These are phyloP conservation scores for Cladophialophora exuberans DNA, from an alignment of 2,329 filamentous ascomycete species.

Conservation along the genomic window DNA sequence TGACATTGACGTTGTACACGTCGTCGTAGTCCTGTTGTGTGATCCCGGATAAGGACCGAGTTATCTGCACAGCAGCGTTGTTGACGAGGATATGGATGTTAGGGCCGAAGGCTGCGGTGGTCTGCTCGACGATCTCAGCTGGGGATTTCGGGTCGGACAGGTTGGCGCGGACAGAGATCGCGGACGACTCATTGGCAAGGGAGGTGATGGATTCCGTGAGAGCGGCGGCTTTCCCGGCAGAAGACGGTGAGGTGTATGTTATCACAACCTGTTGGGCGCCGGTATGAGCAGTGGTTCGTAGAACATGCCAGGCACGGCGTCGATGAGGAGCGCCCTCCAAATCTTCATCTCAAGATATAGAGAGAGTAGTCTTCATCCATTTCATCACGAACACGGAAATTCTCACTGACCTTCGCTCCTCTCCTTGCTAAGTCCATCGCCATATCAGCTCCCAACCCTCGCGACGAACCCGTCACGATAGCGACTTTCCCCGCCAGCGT, in stretches of 20 bases:
- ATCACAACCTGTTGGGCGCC: slow-evolving; percentile 42
- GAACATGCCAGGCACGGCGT: not conserved
- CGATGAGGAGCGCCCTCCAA: not conserved
- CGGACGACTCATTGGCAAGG: slow-evolving; percentile 41
- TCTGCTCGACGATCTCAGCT: slow-evolving; percentile 26
- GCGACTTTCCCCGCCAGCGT: slow-evolving; percentile 36
- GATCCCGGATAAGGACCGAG: slow-evolving; percentile 45
- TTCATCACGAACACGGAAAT: not conserved
- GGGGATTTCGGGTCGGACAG: slow-evolving; percentile 35
- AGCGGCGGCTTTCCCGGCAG: slow-evolving; percentile 38
- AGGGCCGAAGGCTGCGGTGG: slow-evolving; percentile 28
- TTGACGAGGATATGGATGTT: slow-evolving; percentile 39
- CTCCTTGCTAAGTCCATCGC: slow-evolving; percentile 50
- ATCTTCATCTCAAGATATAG: not conserved
- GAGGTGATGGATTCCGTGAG: slow-evolving; percentile 41
- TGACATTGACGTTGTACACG: slow-evolving; percentile 63
- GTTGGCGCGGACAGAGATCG: slow-evolving; percentile 46
- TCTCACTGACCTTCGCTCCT: slow-evolving; percentile 43
- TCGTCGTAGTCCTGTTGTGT: slow-evolving; percentile 55
- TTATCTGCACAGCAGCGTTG: slow-evolving; percentile 45
- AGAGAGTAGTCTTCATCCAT: not conserved
- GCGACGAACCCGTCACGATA: slow-evolving; percentile 50
- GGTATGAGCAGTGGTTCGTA: not conserved
- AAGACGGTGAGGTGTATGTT: slow-evolving; percentile 47
- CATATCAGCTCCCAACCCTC: slow-evolving; percentile 54